A percentile compares a stretch with the other conserved stretches of the same genome.
These are phyloP conservation scores for Suhomyces taliae DNA, from an alignment of 1,139 yeast species.

Conservation along the genomic window DNA sequence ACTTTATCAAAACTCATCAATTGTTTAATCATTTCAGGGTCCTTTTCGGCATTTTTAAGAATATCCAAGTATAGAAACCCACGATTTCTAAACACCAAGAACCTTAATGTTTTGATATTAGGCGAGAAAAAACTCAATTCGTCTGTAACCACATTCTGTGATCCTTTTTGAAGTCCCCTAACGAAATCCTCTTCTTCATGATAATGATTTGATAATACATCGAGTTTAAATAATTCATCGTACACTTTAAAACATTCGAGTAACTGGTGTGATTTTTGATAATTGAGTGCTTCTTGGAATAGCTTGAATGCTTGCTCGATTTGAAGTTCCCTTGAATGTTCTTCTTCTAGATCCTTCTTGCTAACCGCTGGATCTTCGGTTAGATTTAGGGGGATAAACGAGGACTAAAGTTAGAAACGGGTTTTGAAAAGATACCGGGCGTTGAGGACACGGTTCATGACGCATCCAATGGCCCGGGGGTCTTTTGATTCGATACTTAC, in stretches of 20 bases:
- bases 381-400: conserved; percentile 78
- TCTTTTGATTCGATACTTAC: background rate
- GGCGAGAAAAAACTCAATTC: conserved; percentile 59
- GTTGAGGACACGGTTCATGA: background rate
- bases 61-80: conserved; percentile 69
- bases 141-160: conserved; percentile 33
- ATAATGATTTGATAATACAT: conserved; percentile 58
- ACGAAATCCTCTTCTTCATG: conserved; percentile 41
- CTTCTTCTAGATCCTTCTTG: conserved; percentile 65
- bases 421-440: background rate
- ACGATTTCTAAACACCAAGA: conserved; percentile 76
- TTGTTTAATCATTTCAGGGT: background rate
- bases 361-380: conserved; percentile 62
- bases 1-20: conserved; percentile 2
- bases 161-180: conserved; percentile 44
- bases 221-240: conserved; percentile 63
- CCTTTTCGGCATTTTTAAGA: conserved; percentile 17
- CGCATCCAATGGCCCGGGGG: too few species aligned
- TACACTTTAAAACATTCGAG: conserved; percentile 56
- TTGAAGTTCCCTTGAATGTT: conserved; percentile 84
- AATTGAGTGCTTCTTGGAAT: conserved; percentile 67
- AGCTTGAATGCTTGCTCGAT: conserved; percentile 83
- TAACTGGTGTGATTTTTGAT: conserved; percentile 53
- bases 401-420: conserved; percentile 39
- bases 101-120: conserved; percentile 68